phyloP scores from a whole-genome alignment of 2,329 filamentous ascomycete species.

The Alternaria hordeiaustralica region DNA sequence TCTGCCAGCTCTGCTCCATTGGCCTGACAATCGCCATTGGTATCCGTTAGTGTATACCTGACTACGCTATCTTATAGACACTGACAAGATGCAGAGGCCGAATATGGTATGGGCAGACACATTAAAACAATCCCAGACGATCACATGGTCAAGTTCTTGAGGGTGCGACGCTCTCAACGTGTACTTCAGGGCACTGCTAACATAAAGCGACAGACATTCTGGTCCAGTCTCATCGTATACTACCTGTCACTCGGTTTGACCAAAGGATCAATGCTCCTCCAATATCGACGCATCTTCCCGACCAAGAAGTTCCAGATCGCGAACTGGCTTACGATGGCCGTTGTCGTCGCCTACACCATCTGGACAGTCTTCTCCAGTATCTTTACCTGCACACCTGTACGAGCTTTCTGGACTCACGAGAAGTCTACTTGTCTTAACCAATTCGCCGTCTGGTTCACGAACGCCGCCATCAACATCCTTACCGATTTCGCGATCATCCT shows the following conservation, averaged over 20 bases:
- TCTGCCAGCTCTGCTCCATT: conserved; percentile 25
- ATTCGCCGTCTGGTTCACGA: conserved; percentile 38
- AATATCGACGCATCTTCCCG: conserved; percentile 42
- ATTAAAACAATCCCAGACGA: conserved; percentile 15
- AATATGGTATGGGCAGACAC: conserved; percentile 41
- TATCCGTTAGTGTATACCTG: conserved; percentile 28
- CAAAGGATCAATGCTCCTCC: conserved; percentile 43
- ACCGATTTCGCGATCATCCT: conserved; percentile 45
- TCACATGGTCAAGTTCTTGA: conserved; percentile 29
- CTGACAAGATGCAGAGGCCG: conserved; percentile 33
- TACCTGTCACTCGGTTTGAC: conserved; percentile 42
- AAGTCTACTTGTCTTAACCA: conserved; percentile 41
- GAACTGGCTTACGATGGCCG: conserved; percentile 30
- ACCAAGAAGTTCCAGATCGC: conserved; percentile 34
- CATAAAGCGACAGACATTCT: conserved; percentile 33
- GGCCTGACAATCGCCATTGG: conserved; percentile 37
- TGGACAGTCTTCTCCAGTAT: conserved; percentile 44
- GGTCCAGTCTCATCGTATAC: conserved; percentile 42
- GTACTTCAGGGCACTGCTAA: background rate
- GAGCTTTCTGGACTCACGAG: conserved; percentile 43
- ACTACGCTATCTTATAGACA: background rate
- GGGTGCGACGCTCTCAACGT: conserved; percentile 20
- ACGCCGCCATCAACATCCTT: conserved; percentile 36
- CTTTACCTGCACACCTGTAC: conserved; percentile 41
- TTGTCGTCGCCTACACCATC: conserved; percentile 36